phyloP scores from a whole-genome alignment of 257 asterid species.

The Osmanthus fragrans region DNA sequence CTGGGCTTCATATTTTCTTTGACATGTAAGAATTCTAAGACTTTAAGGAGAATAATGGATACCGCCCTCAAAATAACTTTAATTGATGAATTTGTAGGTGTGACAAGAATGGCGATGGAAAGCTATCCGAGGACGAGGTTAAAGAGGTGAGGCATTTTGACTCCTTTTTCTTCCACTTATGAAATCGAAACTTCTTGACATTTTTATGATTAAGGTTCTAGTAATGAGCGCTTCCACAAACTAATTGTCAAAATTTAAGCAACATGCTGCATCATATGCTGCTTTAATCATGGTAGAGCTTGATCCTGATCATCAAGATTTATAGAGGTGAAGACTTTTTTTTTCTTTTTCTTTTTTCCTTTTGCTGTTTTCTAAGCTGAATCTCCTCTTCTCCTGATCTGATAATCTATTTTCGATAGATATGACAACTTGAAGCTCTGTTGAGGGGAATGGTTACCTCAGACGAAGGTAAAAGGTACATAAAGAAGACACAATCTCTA shows the following conservation, averaged over 20 bases:
- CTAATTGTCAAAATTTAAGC: slow-evolving; percentile 74
- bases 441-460: slow-evolving; percentile 69
- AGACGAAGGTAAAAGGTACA: slow-evolving; percentile 29
- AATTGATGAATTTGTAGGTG: slow-evolving; percentile 59
- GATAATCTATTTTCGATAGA: slow-evolving; percentile 33
- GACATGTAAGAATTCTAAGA: slow-evolving; percentile 67
- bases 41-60: not conserved
- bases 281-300: slow-evolving; percentile 93
- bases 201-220: slow-evolving; percentile 62
- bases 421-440: slow-evolving; percentile 89
- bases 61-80: not conserved
- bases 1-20: slow-evolving; percentile 86
- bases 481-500: slow-evolving; percentile 46
- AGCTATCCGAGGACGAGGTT: slow-evolving; percentile 89
- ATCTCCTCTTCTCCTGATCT: not conserved
- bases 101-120: slow-evolving; percentile 96
- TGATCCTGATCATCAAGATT: slow-evolving; percentile 87
- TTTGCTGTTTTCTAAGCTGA: not conserved
- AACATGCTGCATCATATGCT: slow-evolving; percentile 68
- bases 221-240: slow-evolving; percentile 94
- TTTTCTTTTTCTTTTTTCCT: not conserved
- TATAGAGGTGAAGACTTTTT: slow-evolving; percentile 56
- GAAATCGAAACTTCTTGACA: not conserved
- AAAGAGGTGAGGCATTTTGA: slow-evolving; percentile 59
- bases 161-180: not conserved